Conservation (phyloP, 257 asterid species). For the Rauvolfia tetraphylla region DNA sequence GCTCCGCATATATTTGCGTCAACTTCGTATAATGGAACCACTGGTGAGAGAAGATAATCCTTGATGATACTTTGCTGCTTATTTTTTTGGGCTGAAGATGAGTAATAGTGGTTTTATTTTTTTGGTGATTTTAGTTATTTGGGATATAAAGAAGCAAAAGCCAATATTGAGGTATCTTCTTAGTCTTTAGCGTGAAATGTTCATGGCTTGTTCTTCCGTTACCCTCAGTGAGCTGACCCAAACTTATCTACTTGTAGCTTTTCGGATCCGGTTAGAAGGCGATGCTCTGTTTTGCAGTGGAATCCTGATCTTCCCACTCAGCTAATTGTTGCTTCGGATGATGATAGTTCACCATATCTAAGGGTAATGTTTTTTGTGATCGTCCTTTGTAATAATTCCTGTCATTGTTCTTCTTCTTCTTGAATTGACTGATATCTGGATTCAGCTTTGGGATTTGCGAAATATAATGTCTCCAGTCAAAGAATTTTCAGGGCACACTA, state of each 20-base stretch:
- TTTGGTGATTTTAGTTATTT: constrained; percentile 60
- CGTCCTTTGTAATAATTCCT: neutral
- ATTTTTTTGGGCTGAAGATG: neutral
- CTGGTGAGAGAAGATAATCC: constrained; percentile 52
- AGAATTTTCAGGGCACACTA: constrained; percentile 92
- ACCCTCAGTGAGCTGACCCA: neutral
- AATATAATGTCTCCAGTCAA: constrained; percentile 79
- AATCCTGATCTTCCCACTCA: constrained; percentile 89
- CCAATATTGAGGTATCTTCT: constrained; percentile 70
- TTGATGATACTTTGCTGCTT: constrained; percentile 5
- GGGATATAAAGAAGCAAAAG: constrained; percentile 97
- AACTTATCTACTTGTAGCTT: constrained; percentile 50
- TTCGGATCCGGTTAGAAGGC: constrained; percentile 68
- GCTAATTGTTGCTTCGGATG: constrained; percentile 95
- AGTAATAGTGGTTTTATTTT: constrained; percentile 28
- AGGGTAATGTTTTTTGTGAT: constrained; percentile 45
- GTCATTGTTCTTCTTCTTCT: neutral
- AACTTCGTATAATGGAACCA: constrained; percentile 85
- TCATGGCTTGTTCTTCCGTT: constrained; percentile 1
- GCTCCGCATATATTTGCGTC: constrained; percentile 89
- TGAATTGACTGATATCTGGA: constrained; percentile 25
- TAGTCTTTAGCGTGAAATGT: neutral
- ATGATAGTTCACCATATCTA: constrained; percentile 84
- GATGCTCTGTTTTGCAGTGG: constrained; percentile 99
- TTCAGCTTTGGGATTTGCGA: constrained; percentile 98